Base-by-base conservation (phyloP, 768 basidiomycete genomes). In the Lactifluus hygrophoroides region DNA sequence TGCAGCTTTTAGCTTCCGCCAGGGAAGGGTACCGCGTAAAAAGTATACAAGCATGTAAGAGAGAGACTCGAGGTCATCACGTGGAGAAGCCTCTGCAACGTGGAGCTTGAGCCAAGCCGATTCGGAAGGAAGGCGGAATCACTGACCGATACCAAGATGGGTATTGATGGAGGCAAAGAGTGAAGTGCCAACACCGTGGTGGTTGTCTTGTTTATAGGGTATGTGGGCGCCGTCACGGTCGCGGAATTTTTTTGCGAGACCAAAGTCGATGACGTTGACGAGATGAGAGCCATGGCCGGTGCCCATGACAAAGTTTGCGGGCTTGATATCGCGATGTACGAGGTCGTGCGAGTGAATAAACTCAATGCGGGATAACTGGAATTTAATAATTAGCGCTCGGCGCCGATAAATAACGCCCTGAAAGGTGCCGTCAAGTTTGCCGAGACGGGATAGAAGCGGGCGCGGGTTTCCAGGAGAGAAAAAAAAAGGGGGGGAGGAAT, bases 281-380 rank as follows among this genome's bases (percentile, higher is more conserved):
- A 85, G 73, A 65, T 80, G 78, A 0, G 79, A 68, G 70, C 80
- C 75, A 62, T 82, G 85, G 61, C 83, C 83, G 46, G 83, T 80
- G 62, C 92, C 90, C 91, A 98, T 97, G 60, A 99, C 86, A 69
- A 99, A 99, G 74, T 99, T 98, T 67, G 95, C 95, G 37, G 95
- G 95, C 71, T 98, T 99, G 72, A 99, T 88, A 70, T 98, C 95
- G 64, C 95, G 89, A 71, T 98, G 95, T 42, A 96, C 84, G 65
- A 95, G 88, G 67, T 91, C 90, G 68, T 91, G 87, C 1, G 89
- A 90, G 73, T 99, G 95, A 64, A 97, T 93, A 71, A 93, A 98
- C 71, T 96, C 91, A 67, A 97, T 86, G 48, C 95, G 92, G 8
- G 92, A 91, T 71, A 96, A 85, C 93, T 94, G 54, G 17, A 21